Conservation (phyloP, 2,329 filamentous ascomycete species). For the Helicocarpus griseus region DNA sequence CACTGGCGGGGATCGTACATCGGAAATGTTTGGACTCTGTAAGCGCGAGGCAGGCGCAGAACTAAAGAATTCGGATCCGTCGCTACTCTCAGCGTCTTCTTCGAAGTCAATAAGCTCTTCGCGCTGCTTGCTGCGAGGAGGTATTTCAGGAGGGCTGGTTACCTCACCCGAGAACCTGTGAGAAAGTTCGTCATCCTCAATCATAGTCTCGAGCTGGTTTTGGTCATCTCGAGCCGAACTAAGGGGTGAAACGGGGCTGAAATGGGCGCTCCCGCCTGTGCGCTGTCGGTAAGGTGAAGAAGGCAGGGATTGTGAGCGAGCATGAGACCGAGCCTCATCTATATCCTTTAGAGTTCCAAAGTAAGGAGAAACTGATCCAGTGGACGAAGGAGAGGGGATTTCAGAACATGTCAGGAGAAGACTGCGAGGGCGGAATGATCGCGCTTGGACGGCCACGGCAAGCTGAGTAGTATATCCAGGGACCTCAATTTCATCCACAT, state of each 20-base stretch:
- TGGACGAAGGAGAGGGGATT: constrained; percentile 19
- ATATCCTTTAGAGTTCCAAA: constrained; percentile 6
- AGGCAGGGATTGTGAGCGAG: constrained; percentile 10
- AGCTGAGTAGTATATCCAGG: constrained; percentile 49
- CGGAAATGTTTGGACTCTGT: background rate
- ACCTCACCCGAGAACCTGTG: background rate
- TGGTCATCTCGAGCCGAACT: constrained; percentile 18
- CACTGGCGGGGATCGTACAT: background rate
- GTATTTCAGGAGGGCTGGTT: constrained; percentile 6
- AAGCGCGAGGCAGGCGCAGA: background rate
- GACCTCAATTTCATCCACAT: constrained; percentile 72
- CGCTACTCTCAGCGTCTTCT: background rate
- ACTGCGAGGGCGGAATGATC: constrained; percentile 29
- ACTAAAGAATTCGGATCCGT: background rate
- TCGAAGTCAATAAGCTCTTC: background rate
- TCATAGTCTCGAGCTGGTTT: constrained; percentile 28
- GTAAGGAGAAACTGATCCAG: constrained; percentile 18
- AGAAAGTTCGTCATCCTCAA: constrained; percentile 24
- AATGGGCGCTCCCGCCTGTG: background rate
- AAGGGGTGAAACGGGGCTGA: constrained; percentile 17
- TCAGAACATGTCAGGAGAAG: constrained; percentile 28
- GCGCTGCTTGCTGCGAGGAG: constrained; percentile 3
- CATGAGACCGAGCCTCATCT: constrained; percentile 1
- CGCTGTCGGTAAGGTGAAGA: background rate
- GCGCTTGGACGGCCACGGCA: constrained; percentile 10